Base-by-base conservation (phyloP, 495 filamentous ascomycete genomes). In the Astrocystis sublimbata region DNA sequence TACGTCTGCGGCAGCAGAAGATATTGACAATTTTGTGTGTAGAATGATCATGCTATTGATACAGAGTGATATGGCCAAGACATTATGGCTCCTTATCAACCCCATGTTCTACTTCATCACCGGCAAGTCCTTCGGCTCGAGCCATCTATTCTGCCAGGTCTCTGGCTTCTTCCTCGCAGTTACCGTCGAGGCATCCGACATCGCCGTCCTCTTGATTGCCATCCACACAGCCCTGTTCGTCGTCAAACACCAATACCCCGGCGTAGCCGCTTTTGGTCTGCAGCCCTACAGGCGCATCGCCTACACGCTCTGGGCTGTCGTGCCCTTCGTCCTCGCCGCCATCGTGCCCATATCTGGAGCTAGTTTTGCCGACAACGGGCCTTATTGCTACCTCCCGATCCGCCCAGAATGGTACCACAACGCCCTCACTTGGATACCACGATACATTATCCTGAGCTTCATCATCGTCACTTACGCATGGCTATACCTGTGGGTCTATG, bases 1-100 rank as follows among this genome's bases (percentile, higher is more conserved):
- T 28, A 17, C n/a, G 12, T 17, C 24, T 13, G 24, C 24, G 24
- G 13, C 12, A 15, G 26, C 6, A 4, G 13, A 49, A 3, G 13
- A 31, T 49, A 49, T n/a, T 66, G 64, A 71, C 75, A 63, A 73
- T 59, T n/a, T n/a, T 41, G 38, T 26, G 13, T 33, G 10, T 59
- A 90, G 88, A 58, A 76, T 90, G 56, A 89, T 90, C 60, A 84
- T 90, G 82, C 68, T 92, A 53, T 73, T 90, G 24, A 85, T 92
- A 51, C 81, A 83, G 65, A 87, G 86, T 62, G 87, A 90, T 66
- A 79, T 88, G 69, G 83, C 87, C 68, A 90, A 89, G 71, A 80
- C 86, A 10, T 63, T 85, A 3, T 89, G 85, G 82, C 85, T 86
- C 57, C 75, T 89, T 56, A 74, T 90, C 55, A 86, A 83, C 64